These are phyloP conservation scores for Oryza australiensis DNA, from an alignment of 176 grass and related monocot species.

Conservation along the genomic window DNA sequence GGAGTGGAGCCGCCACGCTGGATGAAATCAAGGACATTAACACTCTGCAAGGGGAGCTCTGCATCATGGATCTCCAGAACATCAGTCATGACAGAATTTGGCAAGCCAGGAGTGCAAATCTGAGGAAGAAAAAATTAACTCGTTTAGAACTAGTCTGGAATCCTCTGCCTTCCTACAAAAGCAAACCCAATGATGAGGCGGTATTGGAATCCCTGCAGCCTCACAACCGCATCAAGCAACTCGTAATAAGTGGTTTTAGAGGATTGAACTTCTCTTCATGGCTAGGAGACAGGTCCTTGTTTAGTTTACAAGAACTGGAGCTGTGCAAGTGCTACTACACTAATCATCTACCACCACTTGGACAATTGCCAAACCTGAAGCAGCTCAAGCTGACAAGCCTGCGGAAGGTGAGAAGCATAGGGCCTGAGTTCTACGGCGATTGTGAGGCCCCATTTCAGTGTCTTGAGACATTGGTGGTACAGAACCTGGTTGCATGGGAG, in stretches of 20 bases:
- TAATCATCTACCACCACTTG: not conserved
- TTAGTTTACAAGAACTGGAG: not conserved
- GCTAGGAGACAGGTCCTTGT: constrained; percentile 27
- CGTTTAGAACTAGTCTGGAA: constrained; percentile 1
- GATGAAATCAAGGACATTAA: constrained; percentile 30
- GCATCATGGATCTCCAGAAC: constrained; percentile 20
- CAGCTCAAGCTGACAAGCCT: constrained; percentile 5
- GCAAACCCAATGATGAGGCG: not conserved
- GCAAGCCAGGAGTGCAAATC: not conserved
- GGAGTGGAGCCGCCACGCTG: not conserved
- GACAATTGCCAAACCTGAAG: constrained; percentile 25
- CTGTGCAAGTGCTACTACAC: not conserved
- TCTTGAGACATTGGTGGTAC: not conserved
- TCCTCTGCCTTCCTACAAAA: not conserved
- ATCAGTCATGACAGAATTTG: constrained; percentile 3
- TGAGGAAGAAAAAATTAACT: constrained; percentile 5
- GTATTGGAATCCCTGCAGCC: constrained; percentile 9
- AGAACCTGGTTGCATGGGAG: not conserved
- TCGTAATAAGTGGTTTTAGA: not conserved
- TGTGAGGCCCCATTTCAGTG: not conserved
- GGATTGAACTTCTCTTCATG: not conserved
- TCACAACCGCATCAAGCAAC: constrained; percentile 12
- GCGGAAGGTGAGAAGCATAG: not conserved
- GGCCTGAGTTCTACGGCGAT: constrained; percentile 10
- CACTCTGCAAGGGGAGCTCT: constrained; percentile 24